phyloP scores from a whole-genome alignment of 169 alveolate genomes.

The Plasmodium chabaudi region DNA sequence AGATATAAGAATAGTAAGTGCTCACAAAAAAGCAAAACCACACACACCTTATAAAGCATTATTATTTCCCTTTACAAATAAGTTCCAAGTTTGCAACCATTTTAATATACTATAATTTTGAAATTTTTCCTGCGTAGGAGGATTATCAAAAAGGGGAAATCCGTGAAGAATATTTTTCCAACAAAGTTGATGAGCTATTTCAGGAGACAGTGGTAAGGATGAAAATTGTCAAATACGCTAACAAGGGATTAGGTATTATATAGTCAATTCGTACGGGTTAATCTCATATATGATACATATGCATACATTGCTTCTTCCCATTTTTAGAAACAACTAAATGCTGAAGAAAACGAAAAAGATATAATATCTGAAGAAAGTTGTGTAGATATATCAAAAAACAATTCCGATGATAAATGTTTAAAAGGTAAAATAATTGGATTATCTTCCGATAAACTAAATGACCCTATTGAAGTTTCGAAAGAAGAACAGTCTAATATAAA shows the following conservation, averaged over 20 bases:
- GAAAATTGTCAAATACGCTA: not conserved
- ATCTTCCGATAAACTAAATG: not conserved
- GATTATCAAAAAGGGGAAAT: conserved; percentile 60
- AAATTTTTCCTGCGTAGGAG: conserved; percentile 2
- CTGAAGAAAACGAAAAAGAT: conserved; percentile 15
- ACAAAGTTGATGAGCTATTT: conserved; percentile 21
- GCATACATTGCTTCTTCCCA: not conserved
- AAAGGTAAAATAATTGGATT: not conserved
- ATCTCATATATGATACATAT: no score
- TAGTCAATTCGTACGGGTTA: no score
- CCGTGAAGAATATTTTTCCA: conserved; percentile 48
- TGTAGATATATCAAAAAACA: not conserved
- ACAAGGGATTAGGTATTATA: not conserved
- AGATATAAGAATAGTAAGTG: conserved; percentile 58
- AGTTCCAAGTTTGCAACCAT: not conserved
- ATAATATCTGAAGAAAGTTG: not conserved
- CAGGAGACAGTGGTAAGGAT: conserved; percentile 39
- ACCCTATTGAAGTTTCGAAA: not conserved
- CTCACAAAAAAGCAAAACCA: not conserved
- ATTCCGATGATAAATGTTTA: not conserved
- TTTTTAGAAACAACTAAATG: conserved; percentile 20
- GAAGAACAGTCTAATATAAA: not conserved
- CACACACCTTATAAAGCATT: not conserved
- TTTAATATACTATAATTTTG: not conserved
- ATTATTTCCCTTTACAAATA: no score